Percentiles rank a stretch among this genome's conserved stretches.
phyloP scores from a whole-genome alignment of 108 stramenopile species.

The Nannochloropsis oceanica region DNA sequence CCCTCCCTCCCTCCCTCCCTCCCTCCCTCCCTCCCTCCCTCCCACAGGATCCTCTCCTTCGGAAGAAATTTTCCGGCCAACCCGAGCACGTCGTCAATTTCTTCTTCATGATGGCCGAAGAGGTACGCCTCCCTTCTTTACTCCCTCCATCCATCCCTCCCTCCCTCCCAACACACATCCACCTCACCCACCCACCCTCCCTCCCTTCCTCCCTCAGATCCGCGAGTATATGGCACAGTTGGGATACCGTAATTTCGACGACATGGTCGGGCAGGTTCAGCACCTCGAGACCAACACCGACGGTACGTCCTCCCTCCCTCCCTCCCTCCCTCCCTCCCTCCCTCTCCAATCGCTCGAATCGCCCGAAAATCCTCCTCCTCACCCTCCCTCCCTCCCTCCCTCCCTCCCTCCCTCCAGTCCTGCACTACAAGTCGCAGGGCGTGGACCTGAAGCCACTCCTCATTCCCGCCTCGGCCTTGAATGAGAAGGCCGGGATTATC shows the following conservation, averaged over 20 bases:
- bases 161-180: background rate
- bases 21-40: conserved; percentile 18
- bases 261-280: conserved; percentile 88
- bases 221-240: conserved; percentile 85
- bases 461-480: conserved; percentile 73
- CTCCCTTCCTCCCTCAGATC: conserved; percentile 9
- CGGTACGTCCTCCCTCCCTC: conserved; percentile 5
- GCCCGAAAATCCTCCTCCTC: too few relatives aligned
- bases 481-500: conserved; percentile 30
- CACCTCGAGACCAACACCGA: conserved; percentile 62
- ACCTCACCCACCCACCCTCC: background rate
- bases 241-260: conserved; percentile 80
- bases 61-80: conserved; percentile 84
- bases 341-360: too few relatives aligned
- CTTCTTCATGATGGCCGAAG: conserved; percentile 85
- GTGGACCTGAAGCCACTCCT: conserved; percentile 80
- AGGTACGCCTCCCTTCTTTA: conserved; percentile 10
- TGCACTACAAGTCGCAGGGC: conserved; percentile 87
- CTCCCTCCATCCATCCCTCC: background rate
- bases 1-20: background rate
- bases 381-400: too few relatives aligned
- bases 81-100: conserved; percentile 92
- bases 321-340: background rate
- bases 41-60: conserved; percentile 87
- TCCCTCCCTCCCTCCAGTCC: too few relatives aligned